Conservation (phyloP, 1,284 basidiomycete species). For the Ganoderma sinense region DNA sequence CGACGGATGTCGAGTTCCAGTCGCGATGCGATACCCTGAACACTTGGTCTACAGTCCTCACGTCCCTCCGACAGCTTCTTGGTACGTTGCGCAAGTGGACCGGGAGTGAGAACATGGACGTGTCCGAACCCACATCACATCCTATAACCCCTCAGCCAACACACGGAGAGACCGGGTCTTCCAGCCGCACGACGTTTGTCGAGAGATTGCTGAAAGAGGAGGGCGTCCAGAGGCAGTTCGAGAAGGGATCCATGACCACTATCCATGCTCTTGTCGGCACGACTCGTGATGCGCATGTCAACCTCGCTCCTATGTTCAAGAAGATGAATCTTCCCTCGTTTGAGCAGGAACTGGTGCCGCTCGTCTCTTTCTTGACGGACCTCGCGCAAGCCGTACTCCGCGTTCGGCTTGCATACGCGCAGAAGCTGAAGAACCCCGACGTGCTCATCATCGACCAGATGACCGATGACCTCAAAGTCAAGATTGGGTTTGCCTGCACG, state of each 20-base stretch:
- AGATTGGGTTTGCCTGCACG: constrained; percentile 92
- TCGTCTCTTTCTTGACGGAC: constrained; percentile 95
- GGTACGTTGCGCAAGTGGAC: constrained; percentile 89
- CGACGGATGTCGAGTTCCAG: constrained; percentile 73
- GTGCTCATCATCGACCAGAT: constrained; percentile 95
- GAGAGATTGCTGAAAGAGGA: constrained; percentile 97
- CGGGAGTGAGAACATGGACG: constrained; percentile 89
- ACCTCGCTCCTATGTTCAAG: constrained; percentile 75
- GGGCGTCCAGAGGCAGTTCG: constrained; percentile 92
- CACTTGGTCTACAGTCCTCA: constrained; percentile 88
- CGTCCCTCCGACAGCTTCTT: constrained; percentile 81
- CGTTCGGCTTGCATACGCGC: constrained; percentile 90
- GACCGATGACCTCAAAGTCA: constrained; percentile 92
- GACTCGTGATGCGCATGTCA: constrained; percentile 89
- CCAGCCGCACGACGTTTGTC: constrained; percentile 83
- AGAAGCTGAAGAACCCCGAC: constrained; percentile 89
- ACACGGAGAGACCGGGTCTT: constrained; percentile 29
- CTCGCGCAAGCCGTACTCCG: constrained; percentile 93
- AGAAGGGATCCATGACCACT: constrained; percentile 90
- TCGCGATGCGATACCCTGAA: constrained; percentile 86
- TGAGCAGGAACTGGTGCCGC: constrained; percentile 90
- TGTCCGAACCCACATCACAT: constrained; percentile 70
- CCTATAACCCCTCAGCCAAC: constrained; percentile 26
- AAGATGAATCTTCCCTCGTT: constrained; percentile 94
- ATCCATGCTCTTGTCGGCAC: constrained; percentile 88